Base-by-base conservation (phyloP, 2,329 filamentous ascomycete species). In the Dothidotthia symphoricarpi region DNA sequence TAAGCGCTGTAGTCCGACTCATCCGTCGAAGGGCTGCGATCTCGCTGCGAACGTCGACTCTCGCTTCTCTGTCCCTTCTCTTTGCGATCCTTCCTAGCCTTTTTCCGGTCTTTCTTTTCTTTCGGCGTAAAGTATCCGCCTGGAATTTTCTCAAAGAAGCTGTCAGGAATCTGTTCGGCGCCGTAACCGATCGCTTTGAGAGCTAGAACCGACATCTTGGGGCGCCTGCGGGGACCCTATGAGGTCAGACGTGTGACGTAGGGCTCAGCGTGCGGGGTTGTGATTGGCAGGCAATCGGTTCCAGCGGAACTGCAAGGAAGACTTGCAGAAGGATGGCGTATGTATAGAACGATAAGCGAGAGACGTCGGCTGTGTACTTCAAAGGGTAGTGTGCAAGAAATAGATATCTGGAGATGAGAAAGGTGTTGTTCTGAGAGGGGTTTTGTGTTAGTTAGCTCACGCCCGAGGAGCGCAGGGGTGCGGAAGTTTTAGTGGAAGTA, bases 111-210 rank as follows among this genome's bases (percentile, higher is more conserved):
- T 31, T 59, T 65, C 19, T 56, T 51, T 14, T 66, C 58, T 35
- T 44, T 39, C 3, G 63, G 54, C 6, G 51, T 64, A 45, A 66
- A 68, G 47, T 55, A 67, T 39, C 62, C 63, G 28, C 64, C 65
- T 30, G 65, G 65, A 14, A 67, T 57, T 16, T 57, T 55, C 27
- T 68, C 61, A 34, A 66, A 67, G 40, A 65, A 48, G 34, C 49
- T 61, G 57, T 68, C 65, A 24, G 64, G 64, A 39, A 67, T 64
- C 47, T 58, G 59, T 39, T 66, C 63, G 28, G 61, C 64, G 41
- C 63, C 65, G 53, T 62, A 62, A 39, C 51, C 53, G 19, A 68
- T 50, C n/a, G 64, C 65, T 45, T 67, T 67, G 38, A 67, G 57
- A 22, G 63, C 64, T 33, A 68, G 57, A 22, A 56, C 55, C 31